Base-by-base conservation (phyloP, 129 eudicot species). In the Saussurea involucrata region DNA sequence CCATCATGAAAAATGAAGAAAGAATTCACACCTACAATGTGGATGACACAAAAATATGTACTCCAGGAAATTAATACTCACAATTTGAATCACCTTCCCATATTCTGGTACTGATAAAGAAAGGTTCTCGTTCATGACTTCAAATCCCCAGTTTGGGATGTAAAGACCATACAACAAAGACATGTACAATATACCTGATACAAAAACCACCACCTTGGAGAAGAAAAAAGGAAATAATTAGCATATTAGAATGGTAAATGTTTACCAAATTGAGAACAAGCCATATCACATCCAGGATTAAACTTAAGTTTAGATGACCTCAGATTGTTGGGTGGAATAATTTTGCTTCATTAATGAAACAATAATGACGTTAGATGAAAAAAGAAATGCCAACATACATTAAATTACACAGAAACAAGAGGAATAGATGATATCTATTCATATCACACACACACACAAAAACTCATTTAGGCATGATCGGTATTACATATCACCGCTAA, bases 71-170 rank as follows among this genome's bases (percentile, higher is more conserved):
- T 36, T 63, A 71, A 22, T 42, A 85, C 96, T 86, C 82, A 89
- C 97, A 79, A 57, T 67, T 68, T 87, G 81, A 80, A 77, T 77
- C 40, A 60, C 78, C 27, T 90, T 85, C 58, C 83, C 85, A 75
- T 74, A 58, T 63, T 55, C 80, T 66, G 84, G 69, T 64, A 71
- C 24, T 4, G 32, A 72, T 66, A 71, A 66, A 46, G 72, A 53
- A 63, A 60, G 71, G 69, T 81, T 85, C 65, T 69, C 65, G 24
- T 66, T 80, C 40, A 81, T 34, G 68, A 81, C 86, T 63, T 87
- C 88, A 81, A 89, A 94, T 11, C 75, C 24, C 98, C 98, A 94
- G 80, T 81, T 78, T 82, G 97, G 97, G 76, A 94, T 92, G 80
- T 91, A 91, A 71, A 94, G 89, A 73, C 95, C 93, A 85, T 94